Conservation (phyloP, 257 asterid species). For the Penstemon newberryi region DNA sequence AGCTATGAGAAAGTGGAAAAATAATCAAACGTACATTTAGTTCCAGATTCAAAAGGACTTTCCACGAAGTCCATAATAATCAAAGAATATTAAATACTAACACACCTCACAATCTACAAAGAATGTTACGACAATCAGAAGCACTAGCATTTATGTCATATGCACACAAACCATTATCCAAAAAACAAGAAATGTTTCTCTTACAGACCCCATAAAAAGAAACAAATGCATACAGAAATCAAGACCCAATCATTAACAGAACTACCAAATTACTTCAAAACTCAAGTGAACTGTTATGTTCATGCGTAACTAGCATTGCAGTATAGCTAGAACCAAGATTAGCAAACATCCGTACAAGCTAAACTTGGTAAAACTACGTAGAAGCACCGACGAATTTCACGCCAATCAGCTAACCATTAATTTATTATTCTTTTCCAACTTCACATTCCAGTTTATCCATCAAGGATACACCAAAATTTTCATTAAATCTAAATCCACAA, state of each 20-base stretch:
- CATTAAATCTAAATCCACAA: conserved; percentile 11
- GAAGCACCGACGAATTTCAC: not conserved
- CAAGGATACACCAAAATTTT: conserved; percentile 7
- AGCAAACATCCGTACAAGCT: conserved; percentile 11
- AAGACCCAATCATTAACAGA: conserved; percentile 7
- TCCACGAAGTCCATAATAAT: conserved; percentile 15
- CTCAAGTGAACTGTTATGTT: conserved; percentile 7
- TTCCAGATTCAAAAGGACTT: conserved; percentile 12
- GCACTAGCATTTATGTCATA: not conserved
- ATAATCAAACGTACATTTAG: conserved; percentile 10
- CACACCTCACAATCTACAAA: not conserved
- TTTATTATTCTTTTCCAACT: conserved; percentile 11
- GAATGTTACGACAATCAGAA: not conserved
- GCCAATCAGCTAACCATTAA: conserved; percentile 7
- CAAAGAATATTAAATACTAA: not conserved
- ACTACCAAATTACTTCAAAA: conserved; percentile 12
- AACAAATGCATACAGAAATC: conserved; percentile 6
- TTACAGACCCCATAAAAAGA: not conserved
- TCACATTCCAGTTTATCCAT: not conserved
- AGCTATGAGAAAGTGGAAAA: not conserved
- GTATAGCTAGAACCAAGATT: conserved; percentile 2
- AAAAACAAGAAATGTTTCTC: not conserved
- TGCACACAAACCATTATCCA: conserved; percentile 7
- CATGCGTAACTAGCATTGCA: conserved; percentile 3
- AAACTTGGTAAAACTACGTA: conserved; percentile 6